phyloP scores from a whole-genome alignment of 176 grass and related monocot genomes.

The Eleusine coracana region DNA sequence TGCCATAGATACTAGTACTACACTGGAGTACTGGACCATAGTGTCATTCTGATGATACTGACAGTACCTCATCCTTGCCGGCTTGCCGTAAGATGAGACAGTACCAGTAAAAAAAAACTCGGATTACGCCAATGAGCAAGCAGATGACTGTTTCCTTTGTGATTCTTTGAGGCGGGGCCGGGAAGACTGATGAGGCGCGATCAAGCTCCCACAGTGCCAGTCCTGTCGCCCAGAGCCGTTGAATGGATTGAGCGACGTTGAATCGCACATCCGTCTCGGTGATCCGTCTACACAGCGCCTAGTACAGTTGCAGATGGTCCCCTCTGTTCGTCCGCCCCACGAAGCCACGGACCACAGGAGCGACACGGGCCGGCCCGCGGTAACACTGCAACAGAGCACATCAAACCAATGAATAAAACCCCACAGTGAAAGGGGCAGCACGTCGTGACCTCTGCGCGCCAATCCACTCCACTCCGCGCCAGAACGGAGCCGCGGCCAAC shows the following conservation, averaged over 20 bases:
- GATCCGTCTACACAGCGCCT: background rate
- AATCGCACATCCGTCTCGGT: background rate
- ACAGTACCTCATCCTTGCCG: background rate
- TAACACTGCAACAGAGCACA: background rate
- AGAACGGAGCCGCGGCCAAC: background rate
- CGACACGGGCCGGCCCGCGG: background rate
- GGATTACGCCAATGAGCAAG: background rate
- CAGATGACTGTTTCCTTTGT: background rate
- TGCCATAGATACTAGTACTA: slow-evolving; percentile 24
- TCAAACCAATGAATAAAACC: background rate
- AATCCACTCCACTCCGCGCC: background rate
- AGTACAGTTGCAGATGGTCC: background rate
- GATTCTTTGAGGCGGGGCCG: background rate
- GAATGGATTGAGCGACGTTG: slow-evolving; percentile 20
- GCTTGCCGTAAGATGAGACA: no score
- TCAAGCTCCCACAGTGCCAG: slow-evolving; percentile 4
- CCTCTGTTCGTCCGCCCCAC: background rate
- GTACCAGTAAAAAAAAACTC: background rate
- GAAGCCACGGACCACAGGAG: background rate
- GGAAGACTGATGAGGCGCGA: background rate
- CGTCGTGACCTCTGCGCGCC: slow-evolving; percentile 11
- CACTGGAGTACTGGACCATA: background rate
- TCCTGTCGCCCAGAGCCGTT: slow-evolving; percentile 26
- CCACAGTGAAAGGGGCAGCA: slow-evolving; percentile 21
- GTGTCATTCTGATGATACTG: background rate